Base-by-base conservation (phyloP, 2,329 filamentous ascomycete species). In the Xylaria multiplex region DNA sequence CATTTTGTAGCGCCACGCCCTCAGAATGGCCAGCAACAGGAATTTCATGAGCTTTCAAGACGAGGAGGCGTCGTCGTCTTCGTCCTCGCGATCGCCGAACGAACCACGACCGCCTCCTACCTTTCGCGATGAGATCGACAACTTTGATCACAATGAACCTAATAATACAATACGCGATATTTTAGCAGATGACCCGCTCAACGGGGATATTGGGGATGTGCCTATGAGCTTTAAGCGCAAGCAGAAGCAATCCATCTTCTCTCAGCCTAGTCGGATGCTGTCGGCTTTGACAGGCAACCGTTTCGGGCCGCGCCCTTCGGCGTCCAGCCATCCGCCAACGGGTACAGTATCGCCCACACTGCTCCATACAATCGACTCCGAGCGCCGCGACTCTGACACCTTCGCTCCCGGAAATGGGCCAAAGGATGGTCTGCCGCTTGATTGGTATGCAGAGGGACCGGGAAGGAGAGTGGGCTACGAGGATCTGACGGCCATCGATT, bases 401-500 rank as follows among this genome's bases (percentile, higher is more conserved):
- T 49, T 59, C 58, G 40, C 27, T 32, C 50, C 61, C 11, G 59
- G 67, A 45, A 68, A 64, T 19, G 69, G 61, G 8, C 67, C 77
- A 43, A 86, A 88, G 69, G 83, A 87, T 72, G 82, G 80, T 59
- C 75, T 77, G 35, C 79, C 84, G 3, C 77, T 85, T 52, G 95
- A 98, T 78, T 98, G 95, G 95, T 92, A 96, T 76, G 86, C 91
- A 54, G 95, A 97, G 79, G 93, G 93, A 0, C 93, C 93, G 0
- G 94, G 94, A 1, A 88, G 93, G 59, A 88, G 96, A 75, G 94
- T 97, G 43, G 95, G 92, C 61, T 99, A 99, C 81, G 95, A 97
- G 76, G 92, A 99, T 80, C 84, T 97, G 77, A 97, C 95, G 16
- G 95, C 96, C 65, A 99, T 99, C 77, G 96, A 99, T 82, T 99